Evolutionary conservation across 768 basidiomycete species (phyloP), one percentile per base, ranked within the genome.

Genomic region (Royoungia palumana): DNA sequence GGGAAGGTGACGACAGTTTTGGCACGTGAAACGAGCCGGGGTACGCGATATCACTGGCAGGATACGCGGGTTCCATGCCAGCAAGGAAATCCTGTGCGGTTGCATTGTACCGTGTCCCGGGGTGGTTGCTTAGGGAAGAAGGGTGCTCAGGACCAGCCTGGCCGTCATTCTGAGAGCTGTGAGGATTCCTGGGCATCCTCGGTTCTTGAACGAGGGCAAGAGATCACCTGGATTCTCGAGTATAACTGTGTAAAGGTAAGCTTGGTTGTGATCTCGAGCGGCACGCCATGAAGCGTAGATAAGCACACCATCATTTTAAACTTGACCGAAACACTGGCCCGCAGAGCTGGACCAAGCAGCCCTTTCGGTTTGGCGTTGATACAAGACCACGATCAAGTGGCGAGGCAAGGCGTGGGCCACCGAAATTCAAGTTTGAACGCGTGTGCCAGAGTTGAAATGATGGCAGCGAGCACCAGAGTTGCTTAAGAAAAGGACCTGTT

Each of bases 101-200:
- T 17, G 20, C 41, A 19, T n/a, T n/a, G n/a, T 50, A 37, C 39
- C 37, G 37, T 37, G 43, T 30, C 36, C 36, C 40, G 13, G 20
- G 1, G 4, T 9, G 46, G 16, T 17, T 27, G 2, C 36, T 36
- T 8, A 20, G 30, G 16, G 51, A 49, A 42, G 46, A 51, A 34
- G 27, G 6, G 1, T 25, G 46, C 17, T 39, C 60, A 57, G 62
- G 60, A 32, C 62, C 63, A 53, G 62, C 63, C 63, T 35, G 62
- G 35, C 5, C 12, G 24, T 20, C 43, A 17, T 44, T 50, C 27
- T 39, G 55, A 38, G 46, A 41, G 32, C 34, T 34, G 28, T 37
- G 27, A 44, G 28, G 50, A 52, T 54, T 55, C 49, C 54, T 44
- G 27, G 57, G 41, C 62, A 65, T 63, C 46, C 45, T 51, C 24